A percentile compares a stretch with the other conserved stretches of the same genome.
These are phyloP conservation scores for Colletotrichum filicis DNA, from an alignment of 2,329 filamentous ascomycete species.

Conservation along the genomic window DNA sequence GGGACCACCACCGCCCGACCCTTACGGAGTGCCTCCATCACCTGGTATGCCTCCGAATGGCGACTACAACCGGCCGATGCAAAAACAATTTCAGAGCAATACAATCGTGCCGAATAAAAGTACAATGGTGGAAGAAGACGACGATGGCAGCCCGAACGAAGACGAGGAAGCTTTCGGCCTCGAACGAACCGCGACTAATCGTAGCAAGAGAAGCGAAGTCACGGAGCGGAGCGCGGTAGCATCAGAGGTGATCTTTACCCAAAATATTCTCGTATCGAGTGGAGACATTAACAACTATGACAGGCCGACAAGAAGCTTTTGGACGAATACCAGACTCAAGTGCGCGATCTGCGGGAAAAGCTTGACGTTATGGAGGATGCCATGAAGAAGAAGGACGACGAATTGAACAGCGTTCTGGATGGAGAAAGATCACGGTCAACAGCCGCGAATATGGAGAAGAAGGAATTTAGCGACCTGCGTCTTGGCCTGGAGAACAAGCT, in stretches of 20 bases:
- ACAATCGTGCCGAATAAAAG: conserved; percentile 98
- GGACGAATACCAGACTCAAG: conserved; percentile 82
- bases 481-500: conserved; percentile 78
- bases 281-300: conserved; percentile 30
- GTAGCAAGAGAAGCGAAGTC: conserved; percentile 40
- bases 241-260: conserved; percentile 50
- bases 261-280: conserved; percentile 26
- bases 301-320: conserved; percentile 77
- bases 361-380: conserved; percentile 76
- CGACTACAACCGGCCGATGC: conserved; percentile 80
- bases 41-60: conserved; percentile 65
- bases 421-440: conserved; percentile 65
- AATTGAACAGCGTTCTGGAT: conserved; percentile 70
- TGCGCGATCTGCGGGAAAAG: conserved; percentile 79
- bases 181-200: conserved; percentile 49
- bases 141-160: conserved; percentile 71
- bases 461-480: conserved; percentile 76
- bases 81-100: conserved; percentile 93
- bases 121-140: conserved; percentile 96
- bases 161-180: conserved; percentile 73
- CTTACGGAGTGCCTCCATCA: conserved; percentile 68
- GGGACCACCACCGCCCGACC: conserved; percentile 52
- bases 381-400: conserved; percentile 77
- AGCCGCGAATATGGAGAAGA: conserved; percentile 70
- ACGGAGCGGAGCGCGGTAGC: conserved; percentile 46